A percentile compares a stretch with the other conserved stretches of the same genome.
These are phyloP conservation scores for Aegilops umbellulata DNA, from an alignment of 176 grass and related monocot genomes.

Conservation along the genomic window DNA sequence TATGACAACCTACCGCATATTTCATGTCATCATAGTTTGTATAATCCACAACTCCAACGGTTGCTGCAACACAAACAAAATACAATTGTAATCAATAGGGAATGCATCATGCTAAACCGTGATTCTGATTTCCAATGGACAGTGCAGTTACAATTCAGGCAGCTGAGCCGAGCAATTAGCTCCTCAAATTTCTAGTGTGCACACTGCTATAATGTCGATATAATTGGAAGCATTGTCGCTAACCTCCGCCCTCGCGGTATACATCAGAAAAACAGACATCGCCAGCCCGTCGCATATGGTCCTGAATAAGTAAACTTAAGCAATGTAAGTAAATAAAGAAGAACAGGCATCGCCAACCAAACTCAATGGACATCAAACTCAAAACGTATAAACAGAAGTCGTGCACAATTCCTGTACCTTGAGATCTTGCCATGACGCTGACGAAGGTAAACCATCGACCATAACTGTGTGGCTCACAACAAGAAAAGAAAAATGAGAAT, in stretches of 20 bases:
- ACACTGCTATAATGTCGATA: not conserved
- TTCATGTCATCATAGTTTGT: constrained; percentile 97
- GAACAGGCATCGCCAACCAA: not conserved
- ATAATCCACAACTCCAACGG: constrained; percentile 84
- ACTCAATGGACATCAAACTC: not conserved
- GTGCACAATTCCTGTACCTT: constrained; percentile 50
- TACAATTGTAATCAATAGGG: constrained; percentile 7
- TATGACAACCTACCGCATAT: constrained; percentile 62
- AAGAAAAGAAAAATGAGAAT: not conserved
- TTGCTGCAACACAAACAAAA: constrained; percentile 52
- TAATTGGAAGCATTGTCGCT: constrained; percentile 18
- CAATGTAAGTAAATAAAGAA: not conserved
- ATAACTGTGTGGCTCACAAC: constrained; percentile 54
- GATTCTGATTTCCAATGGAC: not conserved
- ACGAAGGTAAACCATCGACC: constrained; percentile 88
- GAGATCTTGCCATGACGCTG: constrained; percentile 96
- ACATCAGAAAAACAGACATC: constrained; percentile 99
- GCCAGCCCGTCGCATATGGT: constrained; percentile 86
- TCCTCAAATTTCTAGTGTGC: not conserved
- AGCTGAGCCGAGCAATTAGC: not conserved
- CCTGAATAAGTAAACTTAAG: constrained; percentile 42
- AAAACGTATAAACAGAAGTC: not conserved
- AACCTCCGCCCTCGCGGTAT: constrained; percentile 74
- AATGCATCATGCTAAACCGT: not conserved
- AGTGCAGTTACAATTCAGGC: not conserved